A percentile compares a stretch with the other conserved stretches of the same genome.
Conservation (phyloP, 1,284 basidiomycete species). For the Ustilago curta region DNA sequence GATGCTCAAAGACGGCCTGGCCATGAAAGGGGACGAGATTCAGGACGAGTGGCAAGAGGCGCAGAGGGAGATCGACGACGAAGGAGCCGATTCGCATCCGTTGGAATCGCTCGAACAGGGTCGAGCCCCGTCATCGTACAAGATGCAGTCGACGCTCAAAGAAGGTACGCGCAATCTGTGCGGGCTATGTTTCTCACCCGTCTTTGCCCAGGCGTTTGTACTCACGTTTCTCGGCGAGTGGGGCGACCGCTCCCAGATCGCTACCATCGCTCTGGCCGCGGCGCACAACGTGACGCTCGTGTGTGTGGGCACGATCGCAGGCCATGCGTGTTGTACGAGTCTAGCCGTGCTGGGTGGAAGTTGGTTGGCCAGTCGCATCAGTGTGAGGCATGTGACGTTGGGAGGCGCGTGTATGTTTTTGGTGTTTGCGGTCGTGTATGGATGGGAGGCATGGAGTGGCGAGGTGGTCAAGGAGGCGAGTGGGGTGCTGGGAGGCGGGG, state of each 20-base stretch:
- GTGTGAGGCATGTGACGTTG: constrained; percentile 76
- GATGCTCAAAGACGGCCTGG: constrained; percentile 57
- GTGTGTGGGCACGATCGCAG: constrained; percentile 87
- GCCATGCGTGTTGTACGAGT: constrained; percentile 88
- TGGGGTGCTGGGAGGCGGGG: constrained; percentile 3
- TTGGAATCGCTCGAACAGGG: constrained; percentile 54
- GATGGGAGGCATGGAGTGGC: constrained; percentile 70
- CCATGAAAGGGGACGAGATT: constrained; percentile 65
- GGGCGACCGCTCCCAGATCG: constrained; percentile 97
- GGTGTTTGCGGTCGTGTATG: constrained; percentile 75
- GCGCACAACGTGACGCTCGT: constrained; percentile 87
- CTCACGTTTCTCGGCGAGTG: constrained; percentile 97
- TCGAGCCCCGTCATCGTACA: neutral
- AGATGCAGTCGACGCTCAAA: constrained; percentile 6
- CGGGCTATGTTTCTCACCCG: constrained; percentile 85
- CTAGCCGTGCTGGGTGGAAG: constrained; percentile 90
- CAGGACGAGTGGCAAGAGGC: constrained; percentile 81
- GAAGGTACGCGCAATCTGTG: constrained; percentile 85
- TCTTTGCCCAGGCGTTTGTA: constrained; percentile 94
- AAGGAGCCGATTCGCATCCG: constrained; percentile 87
- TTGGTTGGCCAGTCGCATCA: constrained; percentile 75
- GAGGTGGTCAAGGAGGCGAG: constrained; percentile 15
- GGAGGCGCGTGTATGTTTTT: constrained; percentile 86
- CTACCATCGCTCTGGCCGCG: constrained; percentile 94
- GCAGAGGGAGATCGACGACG: constrained; percentile 77